Evolutionary conservation across 352 stramenopile genomes (phyloP), one percentile per base, ranked within the genome.

Genomic region (Globisporangium perplexum): DNA sequence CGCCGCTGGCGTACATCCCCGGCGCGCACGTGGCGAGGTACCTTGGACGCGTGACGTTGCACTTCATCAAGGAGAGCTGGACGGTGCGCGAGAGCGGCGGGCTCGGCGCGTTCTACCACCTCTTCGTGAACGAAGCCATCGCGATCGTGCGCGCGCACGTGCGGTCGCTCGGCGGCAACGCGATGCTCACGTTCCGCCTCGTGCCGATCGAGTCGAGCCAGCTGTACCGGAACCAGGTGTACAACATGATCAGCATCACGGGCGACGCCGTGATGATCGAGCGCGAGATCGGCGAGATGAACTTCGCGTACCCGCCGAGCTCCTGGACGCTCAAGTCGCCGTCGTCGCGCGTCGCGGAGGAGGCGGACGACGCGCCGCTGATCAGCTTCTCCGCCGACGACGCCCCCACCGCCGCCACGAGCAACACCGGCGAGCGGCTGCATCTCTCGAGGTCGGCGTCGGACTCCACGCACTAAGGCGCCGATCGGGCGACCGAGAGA

Each of bases 171-270:
- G 82, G 83, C 26, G 84, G 84, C 17, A 96, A 96, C 50, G 86
- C 81, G 15, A 90, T 96, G 68, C 74, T 96, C 39, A 88, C 81
- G 22, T 96, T 93, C 55, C 83, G 83, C 7, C 69, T 96, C 18
- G 78, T 91, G 33, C 86, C 86, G 4, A 93, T 93, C 50, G 85
- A 96, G 62, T 94, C 84, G 10, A 93, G 83, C 42, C 83, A 92
- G 44, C 61, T 94, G 30, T 90, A 93, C 47, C 84, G 86, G 43
- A 96, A 96, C 60, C 85, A 93, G 61, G 83, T 94, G 52, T 96
- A 96, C 82, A 95, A 95, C 66, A 94, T 96, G 83, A 93, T 96
- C 48, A 93, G 81, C 53, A 89, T 96, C 61, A 95, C 83, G 2
- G 86, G 86, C 6, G 86, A 94, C 57, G 78, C 83, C 10, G 83